Percentiles rank a stretch among this genome's conserved stretches.
phyloP scores from a whole-genome alignment of 169 alveolate species.

The Plasmodium malariae region DNA sequence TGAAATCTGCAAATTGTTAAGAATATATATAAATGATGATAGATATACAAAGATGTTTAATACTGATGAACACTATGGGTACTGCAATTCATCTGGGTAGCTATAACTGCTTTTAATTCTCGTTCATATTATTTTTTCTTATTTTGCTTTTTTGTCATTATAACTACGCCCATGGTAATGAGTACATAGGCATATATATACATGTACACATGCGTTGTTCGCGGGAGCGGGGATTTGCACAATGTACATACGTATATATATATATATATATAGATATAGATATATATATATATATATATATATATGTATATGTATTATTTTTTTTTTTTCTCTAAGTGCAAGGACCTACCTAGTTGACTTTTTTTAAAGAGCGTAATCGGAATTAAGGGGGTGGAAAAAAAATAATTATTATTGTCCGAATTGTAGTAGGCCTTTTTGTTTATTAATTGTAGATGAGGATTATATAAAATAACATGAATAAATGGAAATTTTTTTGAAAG shows the following conservation, averaged over 20 bases:
- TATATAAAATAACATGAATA: constrained; percentile 44
- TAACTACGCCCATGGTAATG: too few species aligned
- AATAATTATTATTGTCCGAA: not conserved
- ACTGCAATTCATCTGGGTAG: too few species aligned
- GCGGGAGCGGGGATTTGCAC: too few species aligned
- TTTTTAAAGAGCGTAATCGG: constrained; percentile 19
- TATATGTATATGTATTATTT: not conserved
- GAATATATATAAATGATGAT: not conserved
- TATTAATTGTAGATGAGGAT: constrained; percentile 20
- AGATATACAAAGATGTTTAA: not conserved
- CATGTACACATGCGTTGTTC: too few species aligned
- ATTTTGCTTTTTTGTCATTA: too few species aligned
- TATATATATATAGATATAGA: too few species aligned
- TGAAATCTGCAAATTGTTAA: constrained; percentile 20
- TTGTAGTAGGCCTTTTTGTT: constrained; percentile 48
- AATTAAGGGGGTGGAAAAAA: constrained; percentile 39
- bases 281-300: too few species aligned
- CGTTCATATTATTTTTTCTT: too few species aligned
- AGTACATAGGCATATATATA: too few species aligned
- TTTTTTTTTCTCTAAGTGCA: not conserved
- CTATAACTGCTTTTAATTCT: too few species aligned
- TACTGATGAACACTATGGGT: not conserved
- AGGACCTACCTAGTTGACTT: constrained; percentile 32
- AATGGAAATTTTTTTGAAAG: constrained; percentile 16
- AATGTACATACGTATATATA: not conserved